Percentiles rank a stretch among this genome's conserved stretches.
phyloP scores from a whole-genome alignment of 805 yeast genomes.

The Cyberlindnera samutprakarnensis region DNA sequence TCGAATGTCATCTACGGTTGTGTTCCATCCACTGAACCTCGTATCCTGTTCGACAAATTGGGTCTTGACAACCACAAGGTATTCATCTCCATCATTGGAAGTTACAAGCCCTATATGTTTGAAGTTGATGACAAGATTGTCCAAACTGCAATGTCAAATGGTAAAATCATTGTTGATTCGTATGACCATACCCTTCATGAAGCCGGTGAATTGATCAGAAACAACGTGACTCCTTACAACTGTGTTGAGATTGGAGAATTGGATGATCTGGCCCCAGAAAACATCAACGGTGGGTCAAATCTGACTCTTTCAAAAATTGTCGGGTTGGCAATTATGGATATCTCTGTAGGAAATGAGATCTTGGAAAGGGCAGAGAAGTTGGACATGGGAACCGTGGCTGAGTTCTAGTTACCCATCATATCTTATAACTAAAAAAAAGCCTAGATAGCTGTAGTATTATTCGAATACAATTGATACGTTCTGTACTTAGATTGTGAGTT shows the following conservation, averaged over 20 bases:
- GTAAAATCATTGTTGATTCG: constrained; percentile 53
- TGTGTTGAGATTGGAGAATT: constrained; percentile 42
- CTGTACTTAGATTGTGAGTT: too few relatives aligned
- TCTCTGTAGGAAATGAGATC: constrained; percentile 40
- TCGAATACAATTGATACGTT: too few relatives aligned
- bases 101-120: constrained; percentile 60
- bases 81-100: constrained; percentile 55
- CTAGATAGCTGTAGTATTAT: too few relatives aligned
- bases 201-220: constrained; percentile 58
- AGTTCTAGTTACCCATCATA: too few relatives aligned
- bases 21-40: constrained; percentile 46
- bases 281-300: constrained; percentile 15
- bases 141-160: constrained; percentile 26
- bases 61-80: constrained; percentile 20
- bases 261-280: constrained; percentile 8
- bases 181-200: constrained; percentile 46
- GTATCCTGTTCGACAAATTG: constrained; percentile 29
- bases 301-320: constrained; percentile 48
- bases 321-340: constrained; percentile 60
- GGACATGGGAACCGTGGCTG: constrained; percentile 25
- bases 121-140: constrained; percentile 46
- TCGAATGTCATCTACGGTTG: constrained; percentile 52
- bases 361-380: constrained; percentile 22
- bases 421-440: too few relatives aligned
- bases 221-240: constrained; percentile 29